A percentile compares a stretch with the other conserved stretches of the same genome.
Conservation (phyloP, 176 grass and related monocot species). For the Oryza meridionalis region DNA sequence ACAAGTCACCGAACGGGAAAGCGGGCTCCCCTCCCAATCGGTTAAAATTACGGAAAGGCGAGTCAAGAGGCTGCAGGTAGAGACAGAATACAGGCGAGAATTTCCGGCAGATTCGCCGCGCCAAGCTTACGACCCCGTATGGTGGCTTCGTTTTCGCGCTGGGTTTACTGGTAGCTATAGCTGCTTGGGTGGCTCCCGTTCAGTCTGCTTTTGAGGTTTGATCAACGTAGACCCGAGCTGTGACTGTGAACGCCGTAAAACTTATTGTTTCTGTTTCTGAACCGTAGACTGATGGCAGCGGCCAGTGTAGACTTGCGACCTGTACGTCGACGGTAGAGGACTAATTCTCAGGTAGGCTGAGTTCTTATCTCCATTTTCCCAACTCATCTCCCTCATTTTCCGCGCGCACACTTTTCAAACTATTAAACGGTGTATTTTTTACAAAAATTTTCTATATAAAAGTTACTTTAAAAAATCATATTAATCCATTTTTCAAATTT, state of each 20-base stretch:
- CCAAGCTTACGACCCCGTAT: not conserved
- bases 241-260: not conserved
- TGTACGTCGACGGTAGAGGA: too few species aligned
- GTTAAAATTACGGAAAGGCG: not conserved
- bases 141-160: not conserved
- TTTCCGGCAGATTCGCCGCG: slow-evolving; percentile 14
- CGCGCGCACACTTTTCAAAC: too few species aligned
- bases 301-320: too few species aligned
- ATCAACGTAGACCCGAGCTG: not conserved
- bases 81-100: not conserved
- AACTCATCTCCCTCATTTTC: too few species aligned
- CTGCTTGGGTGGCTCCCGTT: not conserved
- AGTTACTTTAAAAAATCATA: too few species aligned
- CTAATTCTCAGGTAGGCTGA: not conserved
- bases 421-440: too few species aligned
- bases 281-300: not conserved
- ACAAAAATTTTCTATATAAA: too few species aligned
- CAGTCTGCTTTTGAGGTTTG: not conserved
- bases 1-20: not conserved
- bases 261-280: not conserved
- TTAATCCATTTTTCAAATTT: too few species aligned
- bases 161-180: not conserved
- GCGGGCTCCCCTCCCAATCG: not conserved
- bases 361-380: too few species aligned
- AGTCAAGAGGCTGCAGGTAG: not conserved